Base-by-base conservation (phyloP, 495 filamentous ascomycete genomes). In the Rusavskia elegans region DNA sequence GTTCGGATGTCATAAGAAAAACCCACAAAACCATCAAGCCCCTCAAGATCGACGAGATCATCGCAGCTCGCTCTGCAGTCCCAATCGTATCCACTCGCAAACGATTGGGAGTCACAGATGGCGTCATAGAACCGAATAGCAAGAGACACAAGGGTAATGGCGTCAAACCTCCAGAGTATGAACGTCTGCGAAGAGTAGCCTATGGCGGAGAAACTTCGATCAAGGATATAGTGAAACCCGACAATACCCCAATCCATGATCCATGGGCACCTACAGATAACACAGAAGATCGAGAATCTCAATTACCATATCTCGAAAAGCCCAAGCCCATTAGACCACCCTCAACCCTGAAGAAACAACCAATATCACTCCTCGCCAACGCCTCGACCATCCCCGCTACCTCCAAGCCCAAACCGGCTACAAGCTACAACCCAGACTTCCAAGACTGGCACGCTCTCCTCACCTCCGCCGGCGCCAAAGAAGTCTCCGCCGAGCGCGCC, bases 341-440 rank as follows among this genome's bases (percentile, higher is more conserved):
- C 2, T 71, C 70, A 44, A 92, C 92, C 1, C 56, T 98, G 44
- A 79, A 81, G 40, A 73, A 83, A 25, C 75, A 82, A 10, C 86
- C 93, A 3, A 73, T 93, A 40, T 86, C 89, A 5, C 74, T 96
- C 16, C 71, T 86, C 25, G 83, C 80, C 35, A 84, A 76, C 61
- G 87, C 87, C 8, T 89, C 87, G 57, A 60, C 72, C 0, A 68
- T 94, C 16, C 84, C 87, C 2, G 79, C 87, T n/a, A 83, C 97
- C 6, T 71, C 74, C 53, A 81, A 76, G 53, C 92, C 92, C 3
- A 77, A 78, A 17, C 86, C 80, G 2, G 89, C 86, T 40, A 83
- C 78, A 61, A 93, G 86, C 62, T 98, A 98, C 65, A 98, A 98
- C 59, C 92, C 92, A 0, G 70, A 72, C 8, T 92, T 90, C 53